These are phyloP conservation scores for Nemophila menziesii DNA, from an alignment of 257 asterid species.

Conservation along the genomic window DNA sequence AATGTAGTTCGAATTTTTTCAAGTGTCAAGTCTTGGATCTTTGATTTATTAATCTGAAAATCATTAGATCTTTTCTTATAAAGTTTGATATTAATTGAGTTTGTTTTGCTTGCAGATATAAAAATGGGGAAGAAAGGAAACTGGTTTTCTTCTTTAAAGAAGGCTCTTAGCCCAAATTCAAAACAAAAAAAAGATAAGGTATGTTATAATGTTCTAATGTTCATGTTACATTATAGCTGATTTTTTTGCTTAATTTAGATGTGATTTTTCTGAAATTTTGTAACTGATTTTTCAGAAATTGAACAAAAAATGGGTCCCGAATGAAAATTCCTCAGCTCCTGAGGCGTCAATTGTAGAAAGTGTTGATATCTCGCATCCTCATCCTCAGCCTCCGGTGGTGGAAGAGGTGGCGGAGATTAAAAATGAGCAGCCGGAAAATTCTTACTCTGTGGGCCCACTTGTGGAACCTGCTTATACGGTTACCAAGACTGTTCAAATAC, in stretches of 20 bases:
- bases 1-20: constrained; percentile 2
- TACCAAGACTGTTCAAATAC: constrained; percentile 47
- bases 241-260: not conserved
- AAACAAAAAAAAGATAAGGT: constrained; percentile 49
- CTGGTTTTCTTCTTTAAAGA: constrained; percentile 87
- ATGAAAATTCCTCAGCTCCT: constrained; percentile 34
- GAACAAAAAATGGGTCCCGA: constrained; percentile 34
- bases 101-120: constrained; percentile 17
- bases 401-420: constrained; percentile 52
- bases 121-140: constrained; percentile 78
- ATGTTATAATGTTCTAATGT: too few relatives aligned
- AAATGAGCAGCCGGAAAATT: constrained; percentile 50
- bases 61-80: not conserved
- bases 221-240: not conserved
- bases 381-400: constrained; percentile 28
- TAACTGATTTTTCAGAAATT: constrained; percentile 31
- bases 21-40: constrained; percentile 5
- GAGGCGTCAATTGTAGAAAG: constrained; percentile 26
- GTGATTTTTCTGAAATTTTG: constrained; percentile 4
- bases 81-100: constrained; percentile 10
- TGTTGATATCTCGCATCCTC: constrained; percentile 34
- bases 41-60: constrained; percentile 1
- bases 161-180: constrained; percentile 68
- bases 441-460: constrained; percentile 61
- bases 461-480: constrained; percentile 70